These are phyloP conservation scores for Isochrysis galbana DNA, from an alignment of 78 protist species.

Conservation along the genomic window DNA sequence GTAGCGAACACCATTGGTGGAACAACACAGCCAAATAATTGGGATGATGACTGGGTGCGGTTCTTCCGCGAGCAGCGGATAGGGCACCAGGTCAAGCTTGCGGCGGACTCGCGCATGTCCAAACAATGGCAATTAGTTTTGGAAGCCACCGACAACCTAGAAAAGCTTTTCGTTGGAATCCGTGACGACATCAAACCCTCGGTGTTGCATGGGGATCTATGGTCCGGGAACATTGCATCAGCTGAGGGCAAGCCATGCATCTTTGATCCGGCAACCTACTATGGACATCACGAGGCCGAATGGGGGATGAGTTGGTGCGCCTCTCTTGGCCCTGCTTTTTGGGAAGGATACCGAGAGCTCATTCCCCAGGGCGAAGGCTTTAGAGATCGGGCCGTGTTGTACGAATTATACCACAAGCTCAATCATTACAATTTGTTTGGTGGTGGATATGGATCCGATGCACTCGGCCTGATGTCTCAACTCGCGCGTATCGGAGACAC, in stretches of 20 bases:
- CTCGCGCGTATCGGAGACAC: background rate
- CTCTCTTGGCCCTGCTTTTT: conserved; percentile 14
- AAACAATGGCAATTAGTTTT: background rate
- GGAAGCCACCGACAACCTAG: conserved; percentile 19
- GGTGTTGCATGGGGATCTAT: conserved; percentile 43
- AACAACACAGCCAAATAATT: conserved; percentile 17
- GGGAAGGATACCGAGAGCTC: conserved; percentile 23
- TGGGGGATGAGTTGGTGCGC: conserved; percentile 56
- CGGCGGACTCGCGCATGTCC: background rate
- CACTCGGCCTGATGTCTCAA: background rate
- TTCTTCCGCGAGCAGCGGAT: conserved; percentile 50
- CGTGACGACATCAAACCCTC: conserved; percentile 20
- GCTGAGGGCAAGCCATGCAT: background rate
- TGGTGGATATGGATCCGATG: conserved; percentile 42
- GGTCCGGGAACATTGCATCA: conserved; percentile 33
- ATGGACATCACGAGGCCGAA: conserved; percentile 50
- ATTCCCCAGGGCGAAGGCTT: conserved; percentile 26
- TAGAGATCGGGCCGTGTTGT: background rate
- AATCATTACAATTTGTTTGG: conserved; percentile 58
- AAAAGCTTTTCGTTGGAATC: background rate
- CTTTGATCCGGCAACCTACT: conserved; percentile 41
- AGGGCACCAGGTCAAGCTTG: conserved; percentile 35
- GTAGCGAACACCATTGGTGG: conserved; percentile 55
- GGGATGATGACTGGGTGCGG: conserved; percentile 31
- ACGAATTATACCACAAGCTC: conserved; percentile 47